Evolutionary conservation across 805 yeast species (phyloP), one percentile per base, ranked within the genome.

Genomic region (Jamesozyma gamospora): DNA sequence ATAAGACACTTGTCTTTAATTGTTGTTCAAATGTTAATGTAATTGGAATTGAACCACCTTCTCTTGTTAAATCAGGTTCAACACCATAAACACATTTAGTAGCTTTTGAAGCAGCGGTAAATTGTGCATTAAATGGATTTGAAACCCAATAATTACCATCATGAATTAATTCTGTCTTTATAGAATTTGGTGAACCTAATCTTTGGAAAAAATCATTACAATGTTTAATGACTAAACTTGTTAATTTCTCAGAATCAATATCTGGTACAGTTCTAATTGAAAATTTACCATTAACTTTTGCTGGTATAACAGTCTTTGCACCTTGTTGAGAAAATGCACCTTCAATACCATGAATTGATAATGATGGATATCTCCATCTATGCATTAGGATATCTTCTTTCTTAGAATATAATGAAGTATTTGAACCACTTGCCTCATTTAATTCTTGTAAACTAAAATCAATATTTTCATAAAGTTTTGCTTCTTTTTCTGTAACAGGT

Each of bases 1-100:
- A 71, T 47, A 92, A 70, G 27, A 88, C 97, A 47, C 79, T 79
- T 18, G 94, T 83, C 53, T 83, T 79, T 56, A 92, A 73, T 59
- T 77, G 79, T 55, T 87, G 72, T 69, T 92, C 96, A 66, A 92
- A 92, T 28, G 95, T 82, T 50, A 92, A 66, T 17, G 99, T 90
- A 62, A 92, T 88, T 48, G 99, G 99, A 58, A 92, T 92, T 4
- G 96, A 88, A 29, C 99, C 99, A 56, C 99, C 99, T 69, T 92
- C 99, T 70, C 99, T 80, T 31, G 97, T 94, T 60, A 85, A 76
- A 65, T 92, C 98, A 28, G 98, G 98, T 47, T 85, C 94, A 35
- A 90, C 77, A 48, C 84, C 81, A 88, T 95, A 92, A 26, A 92
- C 98, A 39, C 79, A 79, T 63, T 87, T 80, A 33, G 98, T 92